These are phyloP conservation scores for Lanzia echinophila DNA, from an alignment of 2,329 filamentous ascomycete species.

Conservation along the genomic window DNA sequence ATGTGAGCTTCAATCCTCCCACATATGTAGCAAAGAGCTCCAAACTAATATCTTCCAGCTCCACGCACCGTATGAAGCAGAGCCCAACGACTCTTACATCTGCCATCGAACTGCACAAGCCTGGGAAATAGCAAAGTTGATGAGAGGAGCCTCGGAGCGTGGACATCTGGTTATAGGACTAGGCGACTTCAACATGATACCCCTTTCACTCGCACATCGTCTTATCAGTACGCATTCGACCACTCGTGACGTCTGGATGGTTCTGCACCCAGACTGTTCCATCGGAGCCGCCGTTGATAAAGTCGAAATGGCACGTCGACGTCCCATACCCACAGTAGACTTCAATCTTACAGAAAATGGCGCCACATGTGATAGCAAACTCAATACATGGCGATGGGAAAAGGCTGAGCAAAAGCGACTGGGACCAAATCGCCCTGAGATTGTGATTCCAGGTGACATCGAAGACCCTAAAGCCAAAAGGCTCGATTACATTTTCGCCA, in stretches of 20 bases:
- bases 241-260: conserved; percentile 77
- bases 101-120: conserved; percentile 88
- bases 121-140: conserved; percentile 89
- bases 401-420: conserved; percentile 62
- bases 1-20: conserved; percentile 44
- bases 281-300: conserved; percentile 65
- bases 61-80: conserved; percentile 80
- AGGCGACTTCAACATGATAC: conserved; percentile 97
- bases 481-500: conserved; percentile 90
- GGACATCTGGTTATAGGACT: conserved; percentile 80
- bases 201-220: conserved; percentile 73
- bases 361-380: conserved; percentile 74
- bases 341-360: conserved; percentile 78
- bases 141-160: conserved; percentile 71
- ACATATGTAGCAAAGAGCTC: background rate
- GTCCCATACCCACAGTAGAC: conserved; percentile 65
- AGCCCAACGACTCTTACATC: conserved; percentile 75
- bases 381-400: conserved; percentile 93
- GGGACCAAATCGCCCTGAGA: conserved; percentile 53
- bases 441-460: conserved; percentile 56
- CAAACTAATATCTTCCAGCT: conserved; percentile 43
- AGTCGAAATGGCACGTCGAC: conserved; percentile 58
- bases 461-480: conserved; percentile 73
- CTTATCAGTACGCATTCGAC: conserved; percentile 73
- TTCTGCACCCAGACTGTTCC: conserved; percentile 76